Evolutionary conservation across 129 eudicot genomes (phyloP), one percentile per base, ranked within the genome.

Genomic region (Arctium minus): DNA sequence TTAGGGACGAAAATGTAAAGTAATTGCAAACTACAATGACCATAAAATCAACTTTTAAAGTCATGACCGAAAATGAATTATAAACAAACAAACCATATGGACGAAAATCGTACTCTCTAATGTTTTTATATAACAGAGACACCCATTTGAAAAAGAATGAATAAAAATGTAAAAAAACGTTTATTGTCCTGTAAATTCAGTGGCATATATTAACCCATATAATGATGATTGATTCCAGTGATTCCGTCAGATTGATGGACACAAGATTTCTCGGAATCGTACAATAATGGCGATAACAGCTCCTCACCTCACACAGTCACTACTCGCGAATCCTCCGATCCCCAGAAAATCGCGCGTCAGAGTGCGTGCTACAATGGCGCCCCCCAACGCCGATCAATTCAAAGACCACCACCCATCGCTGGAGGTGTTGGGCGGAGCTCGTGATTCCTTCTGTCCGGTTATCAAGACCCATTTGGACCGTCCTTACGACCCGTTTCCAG

Each of bases 391-490:
- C 36, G 42, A 48, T 10, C 77, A 46, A 11, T 18, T 35, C 77
- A 73, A 18, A 12, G 72, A 53, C 35, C 17, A 84, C 3, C 85
- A 86, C 69, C 87, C 93, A 8, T 92, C 97, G 7, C 77, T 90
- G 2, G 95, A 89, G 86, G 93, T 92, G 1, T n/a, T 76, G 74
- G 97, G 97, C 29, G 97, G 97, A 60, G 95, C 83, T 27, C 53
- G 82, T 79, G 88, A 89, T 73, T 11, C 33, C 3, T 85, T 86
- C 80, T 79, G 89, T 17, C 93, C 92, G 2, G 87, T 89, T 6
- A 80, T 92, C 80, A 90, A 84, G 69, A 73, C 85, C 40, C 87
- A 84, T 36, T 79, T 91, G 37, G 83, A 85, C 37, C 88, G 84
- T 10, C 93, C 94, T 4, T 92, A 92, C 53, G 44, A 65, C 79